Conservation (phyloP, 169 alveolate genomes). For the Miamiensis avidus region DNA sequence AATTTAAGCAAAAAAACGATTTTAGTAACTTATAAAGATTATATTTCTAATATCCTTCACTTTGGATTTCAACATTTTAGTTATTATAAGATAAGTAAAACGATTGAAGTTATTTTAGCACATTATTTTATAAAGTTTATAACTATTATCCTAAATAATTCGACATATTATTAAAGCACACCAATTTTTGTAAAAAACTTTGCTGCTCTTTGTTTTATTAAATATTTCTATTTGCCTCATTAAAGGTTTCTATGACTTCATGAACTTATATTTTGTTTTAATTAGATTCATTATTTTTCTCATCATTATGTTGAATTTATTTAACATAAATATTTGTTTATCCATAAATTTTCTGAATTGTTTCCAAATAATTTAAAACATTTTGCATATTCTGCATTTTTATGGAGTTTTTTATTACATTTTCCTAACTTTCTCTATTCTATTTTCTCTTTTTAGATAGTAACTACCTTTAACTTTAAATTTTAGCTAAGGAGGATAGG, state of each 20-base stretch:
- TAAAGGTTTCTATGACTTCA: neutral
- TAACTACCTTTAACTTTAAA: neutral
- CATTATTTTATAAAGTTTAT: neutral
- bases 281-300: neutral
- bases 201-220: neutral
- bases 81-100: no score
- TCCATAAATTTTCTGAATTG: neutral
- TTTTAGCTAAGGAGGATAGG: neutral
- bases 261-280: neutral
- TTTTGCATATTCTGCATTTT: no score
- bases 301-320: neutral
- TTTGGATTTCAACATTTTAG: no score
- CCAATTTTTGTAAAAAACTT: no score
- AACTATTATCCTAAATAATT: neutral
- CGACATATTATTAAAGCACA: neutral
- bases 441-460: no score
- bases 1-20: neutral
- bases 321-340: neutral
- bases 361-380: neutral
- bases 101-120: neutral
- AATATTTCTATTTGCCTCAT: neutral
- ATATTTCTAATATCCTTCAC: no score
- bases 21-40: no score
- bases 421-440: neutral
- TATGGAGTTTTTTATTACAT: no score